Base-by-base conservation (phyloP, 352 stramenopile species). In the Saprolegnia diclina region DNA sequence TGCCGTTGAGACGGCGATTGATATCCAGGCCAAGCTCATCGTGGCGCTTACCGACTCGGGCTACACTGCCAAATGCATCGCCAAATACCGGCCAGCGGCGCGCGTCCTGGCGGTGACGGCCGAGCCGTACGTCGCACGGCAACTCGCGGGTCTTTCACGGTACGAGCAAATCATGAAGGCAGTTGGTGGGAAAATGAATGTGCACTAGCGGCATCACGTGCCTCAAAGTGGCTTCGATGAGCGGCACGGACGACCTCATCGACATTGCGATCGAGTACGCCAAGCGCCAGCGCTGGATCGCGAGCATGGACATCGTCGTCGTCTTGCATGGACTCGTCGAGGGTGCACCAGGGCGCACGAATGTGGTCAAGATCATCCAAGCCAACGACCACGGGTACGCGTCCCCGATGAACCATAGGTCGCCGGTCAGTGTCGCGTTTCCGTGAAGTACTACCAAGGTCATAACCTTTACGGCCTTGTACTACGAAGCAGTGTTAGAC, bases 11-110 rank as follows among this genome's bases (percentile, higher is more conserved):
- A 99, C 97, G 21, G 93, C 97, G 35, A 92, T 98, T 72, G 97
- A 99, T 71, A 88, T 99, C 48, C 78, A 90, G 21, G 96, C 97
- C 26, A 97, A 96, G 73, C 81, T 97, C 24, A 99, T 99, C 61
- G 91, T 99, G 73, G 97, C 98, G 44, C 95, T 98, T 72, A 98
- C 95, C 9, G 95, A 99, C 72, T 96, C 87, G 24, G 97, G 97
- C 21, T 85, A 72, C 29, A 99, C 95, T 37, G 96, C 97, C 3
- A 94, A 92, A 64, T 80, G 98, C 61, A 82, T 99, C 18, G 95
- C 97, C 55, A 99, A 99, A 74, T 99, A 99, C 81, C 82, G 94
- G 16, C 93, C 94, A 14, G 54, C 74, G 50, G 81, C 91, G 26
- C 89, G 80, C 44, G 94, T 98, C 46, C 75, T 98, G 24, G 92